phyloP scores from a whole-genome alignment of 257 asterid genomes.

The Solanum okadae region DNA sequence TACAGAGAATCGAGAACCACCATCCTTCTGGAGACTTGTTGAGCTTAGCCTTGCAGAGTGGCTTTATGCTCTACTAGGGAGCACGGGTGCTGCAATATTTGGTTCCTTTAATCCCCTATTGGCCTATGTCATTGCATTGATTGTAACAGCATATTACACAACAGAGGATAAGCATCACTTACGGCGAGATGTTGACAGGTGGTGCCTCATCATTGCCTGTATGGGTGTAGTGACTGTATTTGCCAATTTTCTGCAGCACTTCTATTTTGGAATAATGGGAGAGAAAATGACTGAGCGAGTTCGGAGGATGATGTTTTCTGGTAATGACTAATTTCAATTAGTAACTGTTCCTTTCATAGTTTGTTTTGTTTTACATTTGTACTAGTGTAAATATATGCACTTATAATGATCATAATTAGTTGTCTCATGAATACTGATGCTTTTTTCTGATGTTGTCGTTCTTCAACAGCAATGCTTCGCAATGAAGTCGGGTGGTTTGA shows the following conservation, averaged over 20 bases:
- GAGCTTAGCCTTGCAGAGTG: slow-evolving; percentile 99
- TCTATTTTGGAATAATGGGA: slow-evolving; percentile 98
- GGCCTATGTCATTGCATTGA: slow-evolving; percentile 85
- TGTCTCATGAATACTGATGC: not conserved
- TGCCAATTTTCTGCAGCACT: slow-evolving; percentile 97
- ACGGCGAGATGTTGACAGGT: slow-evolving; percentile 64
- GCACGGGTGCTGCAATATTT: slow-evolving; percentile 93
- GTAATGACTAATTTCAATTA: slow-evolving; percentile 23
- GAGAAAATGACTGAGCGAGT: slow-evolving; percentile 99
- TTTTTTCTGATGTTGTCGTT: not conserved
- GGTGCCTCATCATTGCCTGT: slow-evolving; percentile 91
- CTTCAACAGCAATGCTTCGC: slow-evolving; percentile 87
- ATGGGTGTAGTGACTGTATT: slow-evolving; percentile 94
- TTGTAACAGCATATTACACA: slow-evolving; percentile 76
- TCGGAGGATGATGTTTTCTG: slow-evolving; percentile 99
- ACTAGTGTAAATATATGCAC: not conserved
- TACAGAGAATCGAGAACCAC: slow-evolving; percentile 46
- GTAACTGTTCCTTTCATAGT: not conserved
- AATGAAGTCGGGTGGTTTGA: slow-evolving; percentile 99
- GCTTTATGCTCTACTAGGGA: slow-evolving; percentile 97
- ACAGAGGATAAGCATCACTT: slow-evolving; percentile 41
- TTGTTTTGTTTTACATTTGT: not conserved
- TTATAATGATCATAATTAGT: not conserved
- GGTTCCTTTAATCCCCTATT: slow-evolving; percentile 95
- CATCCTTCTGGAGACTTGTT: slow-evolving; percentile 92